Base-by-base conservation (phyloP, 2,329 filamentous ascomycete species). In the Aphanocladium album region DNA sequence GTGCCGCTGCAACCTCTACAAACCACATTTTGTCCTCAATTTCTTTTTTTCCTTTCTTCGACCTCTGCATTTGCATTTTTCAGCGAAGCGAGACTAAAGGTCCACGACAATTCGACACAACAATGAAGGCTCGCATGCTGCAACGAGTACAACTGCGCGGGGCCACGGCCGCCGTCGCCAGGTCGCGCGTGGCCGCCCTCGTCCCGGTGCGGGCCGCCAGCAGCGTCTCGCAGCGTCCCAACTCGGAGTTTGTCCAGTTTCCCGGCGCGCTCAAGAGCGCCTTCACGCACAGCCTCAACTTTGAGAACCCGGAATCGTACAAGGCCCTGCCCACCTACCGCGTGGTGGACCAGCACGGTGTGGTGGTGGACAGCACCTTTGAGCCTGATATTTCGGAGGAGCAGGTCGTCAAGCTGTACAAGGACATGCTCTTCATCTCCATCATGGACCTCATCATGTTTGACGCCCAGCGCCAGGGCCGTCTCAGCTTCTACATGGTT, bases 401-500 rank as follows among this genome's bases (percentile, higher is more conserved):
- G 55, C 76, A 81, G 64, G 77, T 86, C 14, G 69, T 85, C 59
- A 82, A 84, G 70, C 74, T 87, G 56, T 88, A 88, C 73, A 81
- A 77, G 62, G 83, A 87, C 67, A 89, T 89, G 87, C 69, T 89
- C 11, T 82, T 80, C 39, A 79, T 88, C 11, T 86, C 89, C 60
- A 89, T 98, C 66, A 95, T 99, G 91, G 95, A 99, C 71, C 75
- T 96, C 60, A 90, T 98, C 72, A 98, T 98, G 93, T 97, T 96
- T 70, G 95, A 99, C 70, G 93, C 95, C 0, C 95, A 99, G 76
- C 83, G 95, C 50, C 95, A 99, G 75, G 93, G 93, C n/a, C 86
- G 91, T 21, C 77, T 96, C 60, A 93, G 89, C 73, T 99, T 99
- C 76, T 99, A 99, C 76, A 98, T 99, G 90, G 93, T 93, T 70